Percentiles rank a stretch among this genome's conserved stretches.
Evolutionary conservation across 2,329 filamentous ascomycete genomes (phyloP).

Genomic region (Leptographium radiaticola): DNA sequence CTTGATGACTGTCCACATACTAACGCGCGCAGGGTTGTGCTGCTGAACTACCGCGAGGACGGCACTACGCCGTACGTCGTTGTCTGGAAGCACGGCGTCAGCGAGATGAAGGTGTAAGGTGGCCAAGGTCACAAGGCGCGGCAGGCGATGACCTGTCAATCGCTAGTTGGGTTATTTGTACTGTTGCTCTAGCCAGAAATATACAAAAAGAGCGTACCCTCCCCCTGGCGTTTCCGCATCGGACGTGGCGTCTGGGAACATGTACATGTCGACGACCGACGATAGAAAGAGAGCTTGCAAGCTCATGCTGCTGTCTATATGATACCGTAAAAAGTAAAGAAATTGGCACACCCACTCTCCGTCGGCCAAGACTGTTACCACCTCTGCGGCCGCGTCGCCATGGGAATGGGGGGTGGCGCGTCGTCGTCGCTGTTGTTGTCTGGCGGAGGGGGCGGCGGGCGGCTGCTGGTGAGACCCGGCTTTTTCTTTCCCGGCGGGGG

Average conservation of each 20-base stretch:
- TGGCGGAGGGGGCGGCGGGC: background rate
- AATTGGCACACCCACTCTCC: background rate
- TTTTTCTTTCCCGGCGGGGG: slow-evolving; percentile 41
- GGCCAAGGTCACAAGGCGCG: no score
- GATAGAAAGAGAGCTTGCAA: background rate
- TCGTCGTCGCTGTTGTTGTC: slow-evolving; percentile 15
- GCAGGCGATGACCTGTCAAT: no score
- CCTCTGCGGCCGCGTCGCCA: slow-evolving; percentile 32
- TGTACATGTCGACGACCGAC: background rate
- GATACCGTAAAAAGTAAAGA: background rate
- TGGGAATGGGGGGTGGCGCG: slow-evolving; percentile 37
- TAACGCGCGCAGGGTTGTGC: slow-evolving; percentile 50
- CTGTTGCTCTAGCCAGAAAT: background rate
- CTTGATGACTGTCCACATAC: background rate
- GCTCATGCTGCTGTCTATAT: background rate
- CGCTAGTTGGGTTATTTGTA: background rate
- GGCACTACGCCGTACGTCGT: slow-evolving; percentile 80
- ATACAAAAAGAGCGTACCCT: background rate
- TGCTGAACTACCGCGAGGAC: slow-evolving; percentile 97
- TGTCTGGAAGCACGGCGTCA: slow-evolving; percentile 91
- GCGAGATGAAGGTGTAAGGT: slow-evolving; percentile 78
- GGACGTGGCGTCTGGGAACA: no score
- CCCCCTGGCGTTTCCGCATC: background rate
- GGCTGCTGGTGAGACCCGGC: slow-evolving; percentile 20
- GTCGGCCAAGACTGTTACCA: background rate